Base-by-base conservation (phyloP, 2,329 filamentous ascomycete species). In the Hortaea werneckii region DNA sequence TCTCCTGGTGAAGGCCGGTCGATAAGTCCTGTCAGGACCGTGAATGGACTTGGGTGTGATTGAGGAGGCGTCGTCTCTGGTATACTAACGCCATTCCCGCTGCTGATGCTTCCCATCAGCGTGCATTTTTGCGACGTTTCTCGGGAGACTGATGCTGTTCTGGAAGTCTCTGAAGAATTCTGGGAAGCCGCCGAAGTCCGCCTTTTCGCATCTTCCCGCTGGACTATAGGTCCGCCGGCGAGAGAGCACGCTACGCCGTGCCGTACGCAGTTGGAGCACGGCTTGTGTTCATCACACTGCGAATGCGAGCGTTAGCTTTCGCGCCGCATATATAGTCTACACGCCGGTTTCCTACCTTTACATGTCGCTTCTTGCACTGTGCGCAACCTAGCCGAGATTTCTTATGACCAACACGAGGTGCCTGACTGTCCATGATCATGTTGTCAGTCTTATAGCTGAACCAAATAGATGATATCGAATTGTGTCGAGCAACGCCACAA, bases 361-460 rank as follows among this genome's bases (percentile, higher is more conserved):
- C 59, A 49, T 60, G 58, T 40, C 60, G 41, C 40, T 53, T 50
- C 43, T 62, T 62, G 44, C 60, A 62, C 42, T 62, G 60, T 26
- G 57, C 56, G 42, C 60, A 62, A 10, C 48, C 48, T 45, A 44
- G 47, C 12, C 48, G 29, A 13, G 43, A 46, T 37, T 50, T 50
- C 44, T 50, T 50, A 28, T 50, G 48, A 28, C 48, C 44, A 13
- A 49, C 44, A 11, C 59, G 52, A 26, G 59, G 59, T 40, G 57
- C 57, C 55, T 55, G 58, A 41, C 49, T 59, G 27, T 47, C 45
- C 41, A 47, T 47, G 37, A n/a, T 32, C 12, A 29, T n/a, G 28
- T 13, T 7, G 30, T 43, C 29, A 32, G 30, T 35, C 29, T n/a
- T 35, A 9, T 9, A 9, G 9, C 32, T 9, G 8, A 35, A 35